phyloP scores from a whole-genome alignment of 2,329 filamentous ascomycete species.

The Botrytis paeoniae region DNA sequence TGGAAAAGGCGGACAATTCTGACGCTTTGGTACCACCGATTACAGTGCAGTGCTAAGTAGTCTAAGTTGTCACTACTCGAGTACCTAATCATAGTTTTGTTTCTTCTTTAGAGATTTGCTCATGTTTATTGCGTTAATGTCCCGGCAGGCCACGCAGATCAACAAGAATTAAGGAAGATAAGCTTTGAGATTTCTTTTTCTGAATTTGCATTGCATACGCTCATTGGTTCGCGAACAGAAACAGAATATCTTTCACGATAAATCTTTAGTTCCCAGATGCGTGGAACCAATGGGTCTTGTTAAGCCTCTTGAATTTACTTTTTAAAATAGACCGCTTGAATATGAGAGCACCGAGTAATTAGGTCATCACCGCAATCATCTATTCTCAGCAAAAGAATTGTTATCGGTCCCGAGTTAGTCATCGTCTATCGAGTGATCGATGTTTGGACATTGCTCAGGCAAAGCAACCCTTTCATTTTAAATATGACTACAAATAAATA shows the following conservation, averaged over 20 bases:
- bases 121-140: not conserved
- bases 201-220: not conserved
- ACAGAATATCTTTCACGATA: not conserved
- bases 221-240: not conserved
- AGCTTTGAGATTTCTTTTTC: not conserved
- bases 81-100: not conserved
- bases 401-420: not conserved
- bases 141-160: not conserved
- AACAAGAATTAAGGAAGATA: not conserved
- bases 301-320: not conserved
- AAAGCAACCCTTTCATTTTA: not conserved
- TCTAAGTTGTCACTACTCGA: not conserved
- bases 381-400: not conserved
- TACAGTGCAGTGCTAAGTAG: not conserved
- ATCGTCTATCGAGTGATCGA: not conserved
- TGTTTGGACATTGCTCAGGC: conserved; percentile 2
- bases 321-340: not conserved
- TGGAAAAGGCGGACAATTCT: not conserved
- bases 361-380: not conserved
- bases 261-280: not conserved
- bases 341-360: not conserved
- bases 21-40: conserved; percentile 6
- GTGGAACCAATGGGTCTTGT: not conserved
- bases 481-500: not conserved
- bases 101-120: not conserved